These are phyloP conservation scores for Scleroderma citrinum DNA, from an alignment of 768 basidiomycete genomes.

Conservation along the genomic window DNA sequence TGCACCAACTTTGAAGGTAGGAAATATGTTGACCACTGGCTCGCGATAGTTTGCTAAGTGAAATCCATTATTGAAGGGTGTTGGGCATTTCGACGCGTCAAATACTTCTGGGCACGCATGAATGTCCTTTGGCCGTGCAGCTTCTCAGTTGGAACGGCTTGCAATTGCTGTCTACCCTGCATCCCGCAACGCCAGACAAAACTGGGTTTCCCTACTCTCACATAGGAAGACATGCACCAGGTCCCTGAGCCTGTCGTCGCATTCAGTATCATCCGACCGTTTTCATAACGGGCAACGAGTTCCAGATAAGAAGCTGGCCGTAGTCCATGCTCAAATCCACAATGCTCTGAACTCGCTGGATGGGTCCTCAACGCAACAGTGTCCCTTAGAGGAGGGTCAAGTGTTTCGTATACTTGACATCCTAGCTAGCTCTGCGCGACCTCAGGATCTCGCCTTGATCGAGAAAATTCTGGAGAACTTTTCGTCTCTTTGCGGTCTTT, in stretches of 20 bases:
- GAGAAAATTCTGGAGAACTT: slow-evolving; percentile 48
- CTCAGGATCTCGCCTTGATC: slow-evolving; percentile 49
- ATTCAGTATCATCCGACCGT: slow-evolving; percentile 5
- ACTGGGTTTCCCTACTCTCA: slow-evolving; percentile 4
- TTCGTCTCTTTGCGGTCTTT: slow-evolving; percentile 40
- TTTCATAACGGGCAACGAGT: slow-evolving; percentile 4
- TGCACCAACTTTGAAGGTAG: not conserved
- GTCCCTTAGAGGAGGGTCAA: slow-evolving; percentile 19
- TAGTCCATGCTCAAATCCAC: slow-evolving; percentile 18
- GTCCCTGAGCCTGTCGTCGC: slow-evolving; percentile 3
- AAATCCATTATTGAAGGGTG: not conserved
- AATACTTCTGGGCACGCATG: slow-evolving; percentile 39
- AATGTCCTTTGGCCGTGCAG: slow-evolving; percentile 50
- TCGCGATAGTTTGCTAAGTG: not conserved
- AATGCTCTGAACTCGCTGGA: slow-evolving; percentile 19
- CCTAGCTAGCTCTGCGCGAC: slow-evolving; percentile 47
- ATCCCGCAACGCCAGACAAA: slow-evolving; percentile 4
- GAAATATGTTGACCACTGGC: not conserved
- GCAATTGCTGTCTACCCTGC: slow-evolving; percentile 19
- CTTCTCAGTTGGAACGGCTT: slow-evolving; percentile 24
- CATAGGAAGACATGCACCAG: slow-evolving; percentile 19
- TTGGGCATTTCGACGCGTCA: slow-evolving; percentile 10
- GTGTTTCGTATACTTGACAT: slow-evolving; percentile 36
- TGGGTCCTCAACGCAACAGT: slow-evolving; percentile 3
- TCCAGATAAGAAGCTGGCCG: slow-evolving; percentile 13